Percentiles rank a stretch among this genome's conserved stretches.
These are phyloP conservation scores for Solanum gandarillasii DNA, from an alignment of 257 asterid species.

Conservation along the genomic window DNA sequence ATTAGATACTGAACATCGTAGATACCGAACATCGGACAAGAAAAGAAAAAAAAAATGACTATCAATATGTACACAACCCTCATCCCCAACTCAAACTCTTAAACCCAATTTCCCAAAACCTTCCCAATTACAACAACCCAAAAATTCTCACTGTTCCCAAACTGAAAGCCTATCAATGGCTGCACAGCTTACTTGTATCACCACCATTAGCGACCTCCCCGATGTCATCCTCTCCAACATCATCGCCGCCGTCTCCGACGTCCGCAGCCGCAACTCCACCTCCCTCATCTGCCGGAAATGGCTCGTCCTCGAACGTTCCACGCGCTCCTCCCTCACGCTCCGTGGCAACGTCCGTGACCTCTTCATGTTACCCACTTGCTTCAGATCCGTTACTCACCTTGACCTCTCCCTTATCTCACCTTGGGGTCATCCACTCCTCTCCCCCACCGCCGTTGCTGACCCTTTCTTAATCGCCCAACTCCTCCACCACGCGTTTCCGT, in stretches of 20 bases:
- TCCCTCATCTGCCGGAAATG: slow-evolving; percentile 65
- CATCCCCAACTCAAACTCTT: neutral
- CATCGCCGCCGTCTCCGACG: slow-evolving; percentile 56
- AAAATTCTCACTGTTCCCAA: neutral
- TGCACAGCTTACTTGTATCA: slow-evolving; percentile 2
- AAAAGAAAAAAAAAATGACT: neutral
- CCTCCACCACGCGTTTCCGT: slow-evolving; percentile 61
- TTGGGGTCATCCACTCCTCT: slow-evolving; percentile 67
- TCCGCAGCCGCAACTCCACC: slow-evolving; percentile 77
- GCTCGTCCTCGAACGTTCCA: slow-evolving; percentile 53
- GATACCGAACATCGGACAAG: too few species aligned
- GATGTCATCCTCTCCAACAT: slow-evolving; percentile 62
- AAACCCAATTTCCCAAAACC: neutral
- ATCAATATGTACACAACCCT: neutral
- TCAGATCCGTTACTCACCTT: slow-evolving; percentile 49
- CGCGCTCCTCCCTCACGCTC: slow-evolving; percentile 69
- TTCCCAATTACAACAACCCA: neutral
- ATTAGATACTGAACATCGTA: too few species aligned
- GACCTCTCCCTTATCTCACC: slow-evolving; percentile 85
- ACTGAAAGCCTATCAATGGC: neutral
- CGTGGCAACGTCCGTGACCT: slow-evolving; percentile 75
- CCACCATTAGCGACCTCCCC: slow-evolving; percentile 55
- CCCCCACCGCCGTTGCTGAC: slow-evolving; percentile 2
- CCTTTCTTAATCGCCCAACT: slow-evolving; percentile 41
- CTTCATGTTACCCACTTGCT: slow-evolving; percentile 50